A percentile compares a stretch with the other conserved stretches of the same genome.
These are phyloP conservation scores for Leccinum pachyderme DNA, from an alignment of 1,284 basidiomycete species.

Conservation along the genomic window DNA sequence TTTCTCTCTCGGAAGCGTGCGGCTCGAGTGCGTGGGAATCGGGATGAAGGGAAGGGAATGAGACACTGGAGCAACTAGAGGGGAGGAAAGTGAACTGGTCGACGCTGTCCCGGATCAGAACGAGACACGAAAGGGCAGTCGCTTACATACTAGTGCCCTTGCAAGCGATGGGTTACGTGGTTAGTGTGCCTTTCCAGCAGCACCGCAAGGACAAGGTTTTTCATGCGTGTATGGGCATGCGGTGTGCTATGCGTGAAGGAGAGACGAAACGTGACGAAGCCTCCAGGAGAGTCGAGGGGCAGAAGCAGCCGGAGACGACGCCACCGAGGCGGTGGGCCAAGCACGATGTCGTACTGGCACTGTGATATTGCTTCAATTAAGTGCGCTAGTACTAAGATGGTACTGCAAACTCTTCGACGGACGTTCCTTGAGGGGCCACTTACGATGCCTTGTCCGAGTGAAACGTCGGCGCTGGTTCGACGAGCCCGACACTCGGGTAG, in stretches of 20 bases:
- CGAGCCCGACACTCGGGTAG: not conserved
- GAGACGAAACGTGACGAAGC: slow-evolving; percentile 1
- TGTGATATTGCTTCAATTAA: not conserved
- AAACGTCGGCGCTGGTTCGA: not conserved
- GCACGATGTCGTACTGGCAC: not conserved
- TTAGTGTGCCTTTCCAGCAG: slow-evolving; percentile 20
- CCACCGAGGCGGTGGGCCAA: not conserved
- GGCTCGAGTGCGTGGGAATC: slow-evolving; percentile 22
- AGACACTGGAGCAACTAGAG: not conserved
- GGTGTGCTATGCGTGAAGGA: not conserved
- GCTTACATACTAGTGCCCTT: not conserved
- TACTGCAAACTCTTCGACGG: not conserved
- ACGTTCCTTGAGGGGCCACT: not conserved
- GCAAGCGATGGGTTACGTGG: slow-evolving; percentile 15
- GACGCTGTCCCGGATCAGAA: slow-evolving; percentile 16
- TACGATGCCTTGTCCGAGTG: not conserved
- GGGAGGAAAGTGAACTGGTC: not conserved
- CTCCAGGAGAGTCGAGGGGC: not conserved
- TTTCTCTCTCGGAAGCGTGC: slow-evolving; percentile 23
- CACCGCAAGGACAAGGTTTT: slow-evolving; percentile 35
- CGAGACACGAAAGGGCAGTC: not conserved
- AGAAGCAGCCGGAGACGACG: not conserved
- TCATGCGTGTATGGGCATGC: not conserved
- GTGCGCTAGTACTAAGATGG: not conserved
- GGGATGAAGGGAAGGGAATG: not conserved